These are phyloP conservation scores for Microsporum ferrugineum DNA, from an alignment of 2,329 filamentous ascomycete species.

Conservation along the genomic window DNA sequence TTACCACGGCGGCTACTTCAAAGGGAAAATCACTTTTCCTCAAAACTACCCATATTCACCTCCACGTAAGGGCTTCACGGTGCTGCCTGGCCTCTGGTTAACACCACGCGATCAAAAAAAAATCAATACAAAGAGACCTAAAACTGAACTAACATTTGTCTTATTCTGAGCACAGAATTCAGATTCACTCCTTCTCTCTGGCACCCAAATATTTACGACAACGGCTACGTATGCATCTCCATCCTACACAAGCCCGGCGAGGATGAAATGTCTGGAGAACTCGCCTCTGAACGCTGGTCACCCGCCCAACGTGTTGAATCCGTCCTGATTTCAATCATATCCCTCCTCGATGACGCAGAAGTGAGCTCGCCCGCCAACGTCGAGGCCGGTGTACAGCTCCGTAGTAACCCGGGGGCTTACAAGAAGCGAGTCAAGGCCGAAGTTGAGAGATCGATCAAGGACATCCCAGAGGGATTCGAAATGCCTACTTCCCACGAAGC, in stretches of 20 bases:
- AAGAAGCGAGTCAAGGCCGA: slow-evolving; percentile 56
- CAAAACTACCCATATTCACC: slow-evolving; percentile 81
- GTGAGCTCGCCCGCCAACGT: slow-evolving; percentile 91
- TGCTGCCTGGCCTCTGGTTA: background rate
- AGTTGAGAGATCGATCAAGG: slow-evolving; percentile 60
- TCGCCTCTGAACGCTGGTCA: slow-evolving; percentile 84
- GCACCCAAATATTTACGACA: slow-evolving; percentile 87
- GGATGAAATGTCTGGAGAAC: slow-evolving; percentile 82
- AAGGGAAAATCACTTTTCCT: slow-evolving; percentile 76
- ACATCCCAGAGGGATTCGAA: slow-evolving; percentile 66
- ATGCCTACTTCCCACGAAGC: slow-evolving; percentile 63
- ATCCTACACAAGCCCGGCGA: slow-evolving; percentile 90
- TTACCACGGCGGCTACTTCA: slow-evolving; percentile 90
- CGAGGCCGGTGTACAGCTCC: slow-evolving; percentile 76
- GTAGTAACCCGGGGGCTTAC: slow-evolving; percentile 60
- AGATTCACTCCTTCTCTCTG: slow-evolving; percentile 68
- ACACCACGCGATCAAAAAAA: background rate
- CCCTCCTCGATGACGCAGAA: slow-evolving; percentile 87
- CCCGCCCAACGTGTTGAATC: slow-evolving; percentile 90
- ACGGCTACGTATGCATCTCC: slow-evolving; percentile 88
- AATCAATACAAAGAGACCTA: too few species aligned
- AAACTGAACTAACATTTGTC: background rate
- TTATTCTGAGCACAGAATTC: slow-evolving; percentile 40
- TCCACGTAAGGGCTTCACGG: slow-evolving; percentile 41
- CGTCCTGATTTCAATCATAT: slow-evolving; percentile 81